Conservation (phyloP, 2,329 filamentous ascomycete genomes). For the Mycosphaerella sp. region DNA sequence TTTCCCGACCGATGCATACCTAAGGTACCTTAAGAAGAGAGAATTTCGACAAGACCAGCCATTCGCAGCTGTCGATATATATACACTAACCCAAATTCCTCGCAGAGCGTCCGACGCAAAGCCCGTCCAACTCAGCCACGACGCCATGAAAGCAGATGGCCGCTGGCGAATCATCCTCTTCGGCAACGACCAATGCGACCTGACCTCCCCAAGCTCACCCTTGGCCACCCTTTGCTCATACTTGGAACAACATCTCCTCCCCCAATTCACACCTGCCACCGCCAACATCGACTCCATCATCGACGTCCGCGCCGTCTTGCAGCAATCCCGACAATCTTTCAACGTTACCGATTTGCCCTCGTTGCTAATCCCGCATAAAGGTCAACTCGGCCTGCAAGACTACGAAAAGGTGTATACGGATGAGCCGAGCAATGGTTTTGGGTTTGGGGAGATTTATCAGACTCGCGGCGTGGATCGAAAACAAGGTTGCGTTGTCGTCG, state of each 20-base stretch:
- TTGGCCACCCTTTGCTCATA: constrained; percentile 23
- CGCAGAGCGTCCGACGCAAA: constrained; percentile 31
- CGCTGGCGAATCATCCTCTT: constrained; percentile 33
- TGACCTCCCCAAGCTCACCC: constrained; percentile 18
- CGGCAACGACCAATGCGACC: constrained; percentile 16
- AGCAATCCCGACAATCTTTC: constrained; percentile 27
- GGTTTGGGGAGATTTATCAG: constrained; percentile 42
- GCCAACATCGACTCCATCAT: constrained; percentile 45
- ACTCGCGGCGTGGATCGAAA: constrained; percentile 53
- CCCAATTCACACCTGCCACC: constrained; percentile 35
- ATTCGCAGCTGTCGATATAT: no score
- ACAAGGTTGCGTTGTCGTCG: constrained; percentile 52
- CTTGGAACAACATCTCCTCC: constrained; percentile 21
- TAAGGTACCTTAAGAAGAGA: no score
- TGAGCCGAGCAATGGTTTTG: constrained; percentile 38
- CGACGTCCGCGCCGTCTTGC: constrained; percentile 43
- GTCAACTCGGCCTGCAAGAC: constrained; percentile 31
- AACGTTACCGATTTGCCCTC: constrained; percentile 37
- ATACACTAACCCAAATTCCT: no score
- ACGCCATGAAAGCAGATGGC: constrained; percentile 31
- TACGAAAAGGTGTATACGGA: constrained; percentile 43
- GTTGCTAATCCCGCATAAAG: constrained; percentile 41
- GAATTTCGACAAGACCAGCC: no score
- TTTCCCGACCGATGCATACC: no score
- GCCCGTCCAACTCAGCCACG: constrained; percentile 32